A percentile compares a stretch with the other conserved stretches of the same genome.
phyloP scores from a whole-genome alignment of 257 asterid species.

The Solanum commersonii region DNA sequence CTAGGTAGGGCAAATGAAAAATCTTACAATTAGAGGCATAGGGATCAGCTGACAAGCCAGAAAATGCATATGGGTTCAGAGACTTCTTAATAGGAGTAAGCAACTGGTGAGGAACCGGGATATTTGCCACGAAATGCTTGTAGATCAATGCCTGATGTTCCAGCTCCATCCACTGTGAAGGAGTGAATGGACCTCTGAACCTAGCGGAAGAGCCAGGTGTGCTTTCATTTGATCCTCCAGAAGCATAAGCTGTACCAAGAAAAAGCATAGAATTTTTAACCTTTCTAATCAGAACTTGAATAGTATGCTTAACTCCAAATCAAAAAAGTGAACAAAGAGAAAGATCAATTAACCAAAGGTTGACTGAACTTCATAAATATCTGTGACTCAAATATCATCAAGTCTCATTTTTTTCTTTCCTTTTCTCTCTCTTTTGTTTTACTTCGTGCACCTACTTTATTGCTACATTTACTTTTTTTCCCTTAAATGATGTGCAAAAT shows the following conservation, averaged over 20 bases:
- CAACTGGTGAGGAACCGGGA: slow-evolving; percentile 74
- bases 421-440: not conserved
- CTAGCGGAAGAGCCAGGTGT: slow-evolving; percentile 38
- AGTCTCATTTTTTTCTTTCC: not conserved
- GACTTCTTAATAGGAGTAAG: slow-evolving; percentile 68
- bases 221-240: slow-evolving; percentile 31
- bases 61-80: slow-evolving; percentile 44
- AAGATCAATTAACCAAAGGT: not conserved
- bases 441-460: not conserved
- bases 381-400: not conserved
- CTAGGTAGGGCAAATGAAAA: not conserved
- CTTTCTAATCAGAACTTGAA: not conserved
- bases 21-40: slow-evolving; percentile 62
- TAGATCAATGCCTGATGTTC: slow-evolving; percentile 92
- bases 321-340: not conserved
- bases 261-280: not conserved
- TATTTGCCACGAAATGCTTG: slow-evolving; percentile 67
- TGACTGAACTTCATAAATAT: not conserved
- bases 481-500: not conserved
- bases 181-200: slow-evolving; percentile 71
- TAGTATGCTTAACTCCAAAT: not conserved
- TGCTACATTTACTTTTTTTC: not conserved
- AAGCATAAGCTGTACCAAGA: slow-evolving; percentile 17
- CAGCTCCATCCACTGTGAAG: slow-evolving; percentile 90
- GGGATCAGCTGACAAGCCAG: slow-evolving; percentile 37